Evolutionary conservation across 78 protist genomes (phyloP).

Genomic region (Protostelium mycophagum): DNA sequence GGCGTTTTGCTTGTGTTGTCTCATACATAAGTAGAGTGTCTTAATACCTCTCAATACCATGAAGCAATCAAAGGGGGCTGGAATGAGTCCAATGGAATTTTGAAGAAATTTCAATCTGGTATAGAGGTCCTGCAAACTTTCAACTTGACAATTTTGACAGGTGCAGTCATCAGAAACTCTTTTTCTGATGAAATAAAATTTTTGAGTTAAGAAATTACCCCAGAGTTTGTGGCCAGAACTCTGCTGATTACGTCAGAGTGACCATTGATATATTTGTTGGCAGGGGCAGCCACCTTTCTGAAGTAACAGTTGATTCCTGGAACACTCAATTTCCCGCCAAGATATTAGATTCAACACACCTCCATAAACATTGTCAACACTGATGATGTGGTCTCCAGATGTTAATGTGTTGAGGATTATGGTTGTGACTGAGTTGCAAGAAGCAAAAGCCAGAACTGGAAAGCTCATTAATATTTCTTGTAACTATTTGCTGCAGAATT

Average conservation of each 20-base stretch:
- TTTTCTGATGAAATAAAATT: background rate
- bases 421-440: conserved; percentile 71
- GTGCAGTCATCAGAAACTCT: too few species aligned
- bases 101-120: conserved; percentile 57
- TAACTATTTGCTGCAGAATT: too few species aligned
- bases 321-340: too few species aligned
- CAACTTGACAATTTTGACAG: background rate
- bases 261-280: conserved; percentile 86
- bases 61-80: conserved; percentile 87
- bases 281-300: conserved; percentile 18
- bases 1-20: conserved; percentile 68
- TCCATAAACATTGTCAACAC: conserved; percentile 86
- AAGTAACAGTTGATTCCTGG: conserved; percentile 72
- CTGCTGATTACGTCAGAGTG: conserved; percentile 89
- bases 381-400: conserved; percentile 85
- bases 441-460: conserved; percentile 62
- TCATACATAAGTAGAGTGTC: conserved; percentile 84
- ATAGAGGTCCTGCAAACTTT: conserved; percentile 13
- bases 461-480: background rate
- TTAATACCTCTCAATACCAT: conserved; percentile 78
- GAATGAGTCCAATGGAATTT: conserved; percentile 75
- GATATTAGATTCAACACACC: too few species aligned
- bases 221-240: conserved; percentile 40
- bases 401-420: conserved; percentile 47
- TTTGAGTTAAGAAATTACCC: too few species aligned